Base-by-base conservation (phyloP, 2,329 filamentous ascomycete genomes). In the Blastomyces percursus region DNA sequence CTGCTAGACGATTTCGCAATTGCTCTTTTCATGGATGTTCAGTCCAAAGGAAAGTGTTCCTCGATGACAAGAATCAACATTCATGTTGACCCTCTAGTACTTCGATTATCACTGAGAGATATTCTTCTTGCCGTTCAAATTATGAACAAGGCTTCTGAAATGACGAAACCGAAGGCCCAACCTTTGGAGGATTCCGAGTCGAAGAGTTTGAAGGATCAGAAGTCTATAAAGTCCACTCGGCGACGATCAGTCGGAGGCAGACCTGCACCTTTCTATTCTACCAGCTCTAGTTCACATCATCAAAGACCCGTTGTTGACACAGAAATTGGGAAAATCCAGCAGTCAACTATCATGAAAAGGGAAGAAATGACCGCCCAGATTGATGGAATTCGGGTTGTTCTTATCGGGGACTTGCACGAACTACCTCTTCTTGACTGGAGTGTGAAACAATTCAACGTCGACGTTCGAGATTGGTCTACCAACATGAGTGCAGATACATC, bases 1-100 rank as follows among this genome's bases (percentile, higher is more conserved):
- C 96, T 99, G 65, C 84, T 99, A 40, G 95, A 99, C 71, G 92
- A 99, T 74, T 99, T 99, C 73, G 96, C 91, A 2, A 80, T 97
- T 11, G 89, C 94, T 66, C 81, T 96, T 69, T 94, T 90, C 2
- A 85, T 99, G 79, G 93, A 99, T 70, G 86, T 85, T 67, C 80
- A 83, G 50, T 79, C 81, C 1, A 82, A 87, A 70, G 82, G 82
- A 35, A 80, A 79, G 64, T 80, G 81, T 30, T 82, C 84, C 14
- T 82, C 84, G 1, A 69, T 87, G 44, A 94, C 86, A 2, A 94
- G 84, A 67, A 93, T 99, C 61, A 86, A 90, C 67, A 82, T 96
- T 16, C 89, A 96, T 46, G 81, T 99, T 56, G 93, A 99, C 71
- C 94, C 95, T 1, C 81, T 99, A 32, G 90, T 99, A 57, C 80